A percentile compares a stretch with the other conserved stretches of the same genome.
Conservation (phyloP, 371 early-diverging fungal species). For the Capillidium heterosporum region DNA sequence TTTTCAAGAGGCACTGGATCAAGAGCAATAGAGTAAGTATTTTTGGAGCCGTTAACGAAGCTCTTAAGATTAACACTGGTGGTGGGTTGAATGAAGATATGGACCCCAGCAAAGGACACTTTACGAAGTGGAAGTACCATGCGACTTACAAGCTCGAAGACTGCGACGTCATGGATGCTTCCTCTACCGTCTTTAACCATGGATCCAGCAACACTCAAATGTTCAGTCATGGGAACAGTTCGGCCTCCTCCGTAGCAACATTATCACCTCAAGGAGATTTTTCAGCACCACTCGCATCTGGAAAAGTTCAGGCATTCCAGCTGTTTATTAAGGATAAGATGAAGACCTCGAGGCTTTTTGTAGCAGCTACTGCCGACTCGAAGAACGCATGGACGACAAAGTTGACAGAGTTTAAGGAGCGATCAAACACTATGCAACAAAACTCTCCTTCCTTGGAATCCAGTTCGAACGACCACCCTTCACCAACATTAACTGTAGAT, state of each 20-base stretch:
- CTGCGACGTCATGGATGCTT: conserved; percentile 27
- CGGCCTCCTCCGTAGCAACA: conserved; percentile 11
- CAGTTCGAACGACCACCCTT: neutral
- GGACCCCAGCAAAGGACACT: conserved; percentile 22
- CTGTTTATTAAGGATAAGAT: conserved; percentile 15
- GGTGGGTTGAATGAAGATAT: conserved; percentile 7
- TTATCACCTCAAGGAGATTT: conserved; percentile 10
- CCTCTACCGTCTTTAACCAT: conserved; percentile 8
- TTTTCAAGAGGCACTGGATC: conserved; percentile 42
- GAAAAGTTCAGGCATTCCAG: conserved; percentile 19
- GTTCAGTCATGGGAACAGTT: conserved; percentile 20
- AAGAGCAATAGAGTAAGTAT: conserved; percentile 18
- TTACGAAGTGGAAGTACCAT: conserved; percentile 45
- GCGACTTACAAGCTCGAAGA: conserved; percentile 27
- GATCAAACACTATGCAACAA: neutral
- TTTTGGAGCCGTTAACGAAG: conserved; percentile 27
- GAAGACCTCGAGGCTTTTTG: conserved; percentile 12
- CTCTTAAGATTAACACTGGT: conserved; percentile 8
- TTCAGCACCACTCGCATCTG: conserved; percentile 17
- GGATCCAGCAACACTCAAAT: conserved; percentile 25
- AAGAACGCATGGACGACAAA: conserved; percentile 15
- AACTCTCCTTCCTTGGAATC: neutral
- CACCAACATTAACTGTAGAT: neutral
- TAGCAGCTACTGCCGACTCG: conserved; percentile 16
- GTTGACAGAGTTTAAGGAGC: conserved; percentile 10